phyloP scores from a whole-genome alignment of 768 basidiomycete genomes.

The Xerocomellus intermedius region DNA sequence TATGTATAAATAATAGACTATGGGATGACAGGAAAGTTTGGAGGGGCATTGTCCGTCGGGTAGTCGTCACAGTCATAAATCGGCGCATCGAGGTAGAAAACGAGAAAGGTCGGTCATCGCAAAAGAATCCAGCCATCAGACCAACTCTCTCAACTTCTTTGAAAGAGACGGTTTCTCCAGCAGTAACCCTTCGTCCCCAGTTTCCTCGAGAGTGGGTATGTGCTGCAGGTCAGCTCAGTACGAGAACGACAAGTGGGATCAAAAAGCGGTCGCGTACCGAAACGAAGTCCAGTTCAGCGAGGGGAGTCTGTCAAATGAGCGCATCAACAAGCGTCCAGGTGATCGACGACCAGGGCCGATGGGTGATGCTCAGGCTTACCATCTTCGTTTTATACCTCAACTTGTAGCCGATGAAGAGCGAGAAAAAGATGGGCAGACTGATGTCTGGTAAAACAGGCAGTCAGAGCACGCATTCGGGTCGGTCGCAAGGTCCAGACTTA shows the following conservation, averaged over 20 bases:
- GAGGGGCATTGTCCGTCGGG: not conserved
- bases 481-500: slow-evolving; percentile 22
- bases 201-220: slow-evolving; percentile 69
- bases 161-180: slow-evolving; percentile 4
- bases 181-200: slow-evolving; percentile 40
- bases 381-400: slow-evolving; percentile 26
- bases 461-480: not conserved
- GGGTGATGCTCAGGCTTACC: slow-evolving; percentile 11
- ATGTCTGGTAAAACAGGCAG: slow-evolving; percentile 34
- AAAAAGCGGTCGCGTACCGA: slow-evolving; percentile 41
- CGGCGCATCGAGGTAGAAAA: not conserved
- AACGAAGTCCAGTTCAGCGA: slow-evolving; percentile 65
- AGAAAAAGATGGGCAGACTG: slow-evolving; percentile 41
- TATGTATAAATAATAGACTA: no score
- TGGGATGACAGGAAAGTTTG: no score
- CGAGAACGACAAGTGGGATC: not conserved
- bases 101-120: not conserved
- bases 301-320: slow-evolving; percentile 8
- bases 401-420: slow-evolving; percentile 46
- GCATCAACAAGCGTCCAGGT: not conserved
- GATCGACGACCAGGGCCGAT: not conserved
- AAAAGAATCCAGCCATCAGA: slow-evolving; percentile 2
- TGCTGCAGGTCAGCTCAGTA: slow-evolving; percentile 38
- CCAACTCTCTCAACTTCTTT: not conserved
- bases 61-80: not conserved